Base-by-base conservation (phyloP, 768 basidiomycete genomes). In the Pholiota microspora region DNA sequence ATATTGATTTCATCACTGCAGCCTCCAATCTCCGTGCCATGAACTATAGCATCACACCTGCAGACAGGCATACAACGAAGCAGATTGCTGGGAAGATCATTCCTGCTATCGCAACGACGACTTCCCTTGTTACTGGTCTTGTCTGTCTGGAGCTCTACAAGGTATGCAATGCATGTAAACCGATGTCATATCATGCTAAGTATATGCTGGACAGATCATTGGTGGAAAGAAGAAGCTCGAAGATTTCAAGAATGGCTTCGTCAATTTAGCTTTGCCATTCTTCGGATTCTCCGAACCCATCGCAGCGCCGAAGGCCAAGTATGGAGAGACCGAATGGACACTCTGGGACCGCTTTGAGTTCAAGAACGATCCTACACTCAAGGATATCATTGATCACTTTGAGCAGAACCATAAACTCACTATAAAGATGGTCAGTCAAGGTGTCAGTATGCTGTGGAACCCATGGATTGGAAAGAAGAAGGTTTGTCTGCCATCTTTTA, bases 71-170 rank as follows among this genome's bases (percentile, higher is more conserved):
- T 73, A 81, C 86, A 49, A 98, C 97, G 36, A 98, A 98, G 77
- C 91, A 94, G 70, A 96, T 98, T 65, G 95, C 95, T 12, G 96
- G 97, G 46, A 98, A 98, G 79, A 98, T 98, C 67, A 98, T 99
- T 59, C 97, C 97, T 54, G 97, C 97, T 18, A 98, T 98, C 65
- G 96, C 95, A n/a, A 98, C 96, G 4, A 98, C 96, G 3, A 98
- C 97, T 1, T 88, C 94, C 15, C 82, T 98, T 47, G 91, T 97
- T 45, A 93, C 93, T n/a, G 96, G 96, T 16, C 72, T 98, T 54
- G 92, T 96, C 44, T 98, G 96, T 71, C 71, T 98, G 49, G 97
- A 99, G 73, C 81, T 99, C 35, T 98, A 96, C 80, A 99, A 99
- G 85, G 92, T 89, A 62, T 55, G 69, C 53, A 5, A 27, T 23